Base-by-base conservation (phyloP, 495 filamentous ascomycete species). In the Hamigera avellanea region DNA sequence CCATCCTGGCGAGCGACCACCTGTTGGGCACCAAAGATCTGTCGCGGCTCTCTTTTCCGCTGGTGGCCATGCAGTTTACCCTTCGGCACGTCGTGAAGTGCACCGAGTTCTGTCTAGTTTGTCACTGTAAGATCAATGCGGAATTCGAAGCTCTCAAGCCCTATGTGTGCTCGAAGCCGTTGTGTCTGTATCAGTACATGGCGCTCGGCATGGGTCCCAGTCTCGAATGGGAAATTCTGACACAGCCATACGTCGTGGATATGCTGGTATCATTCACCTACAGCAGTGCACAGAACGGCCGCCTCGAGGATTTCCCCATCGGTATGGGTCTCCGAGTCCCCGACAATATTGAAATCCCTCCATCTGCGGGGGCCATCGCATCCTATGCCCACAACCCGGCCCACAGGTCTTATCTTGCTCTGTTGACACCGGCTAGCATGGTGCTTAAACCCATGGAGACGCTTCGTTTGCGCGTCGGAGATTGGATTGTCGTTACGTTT, bases 181-280 rank as follows among this genome's bases (percentile, higher is more conserved):
- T 96, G 6, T 96, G 89, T 49, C 61, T 94, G 2, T 91, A 86
- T 44, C 89, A 96, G 49, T 95, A 93, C 61, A 83, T 95, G 75
- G 69, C 71, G n/a, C 66, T 91, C 17, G 86, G 85, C 0, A 78
- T 94, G 53, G 88, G 88, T 0, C 80, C 85, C 1, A 83, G 75
- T 48, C 73, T 94, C 37, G 87, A 95, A 50, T 73, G 85, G 49
- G 86, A 94, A 48, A 83, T 96, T 19, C 41, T 80, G 19, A 70
- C 76, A 12, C 81, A 91, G 43, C 86, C 87, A 7, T 70, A 78
- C 26, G 88, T 94, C 1, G 82, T 94, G 13, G 89, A 96, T 49
- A 59, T 96, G 3, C 66, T 96, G 0, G 62, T 94, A 14, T 86
- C 78, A 50, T 81, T 96, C 46, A 86, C 82, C 44, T 94, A 86